Percentiles rank a stretch among this genome's conserved stretches.
Evolutionary conservation across 768 basidiomycete genomes (phyloP).

Genomic region (Asterophora lycoperdoides): DNA sequence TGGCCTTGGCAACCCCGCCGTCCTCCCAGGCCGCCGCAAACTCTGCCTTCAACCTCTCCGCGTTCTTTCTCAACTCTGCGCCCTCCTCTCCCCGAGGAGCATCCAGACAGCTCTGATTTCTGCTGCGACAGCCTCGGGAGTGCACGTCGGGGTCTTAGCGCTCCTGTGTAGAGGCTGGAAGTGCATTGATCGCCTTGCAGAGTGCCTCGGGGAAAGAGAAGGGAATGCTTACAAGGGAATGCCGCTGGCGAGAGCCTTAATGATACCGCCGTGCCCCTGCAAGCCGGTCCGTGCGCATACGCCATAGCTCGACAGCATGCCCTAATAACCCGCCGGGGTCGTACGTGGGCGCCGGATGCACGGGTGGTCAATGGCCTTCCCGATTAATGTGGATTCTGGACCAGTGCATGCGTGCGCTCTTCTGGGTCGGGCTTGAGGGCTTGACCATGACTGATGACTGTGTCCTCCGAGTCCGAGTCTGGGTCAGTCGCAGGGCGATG

Average conservation of each 20-base stretch:
- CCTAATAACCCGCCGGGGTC: background rate
- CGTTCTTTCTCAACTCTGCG: constrained; percentile 10
- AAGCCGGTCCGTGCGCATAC: constrained; percentile 17
- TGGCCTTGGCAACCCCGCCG: constrained; percentile 4
- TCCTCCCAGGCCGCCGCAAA: constrained; percentile 11
- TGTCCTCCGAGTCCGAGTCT: too few species aligned
- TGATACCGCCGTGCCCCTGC: constrained; percentile 21
- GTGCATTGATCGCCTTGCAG: background rate
- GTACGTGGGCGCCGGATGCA: background rate
- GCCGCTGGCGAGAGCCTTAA: constrained; percentile 18
- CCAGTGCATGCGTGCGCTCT: too few species aligned
- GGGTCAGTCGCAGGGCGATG: too few species aligned
- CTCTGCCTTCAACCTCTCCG: constrained; percentile 3
- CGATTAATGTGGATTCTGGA: too few species aligned
- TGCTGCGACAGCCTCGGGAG: constrained; percentile 11
- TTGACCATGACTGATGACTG: too few species aligned
- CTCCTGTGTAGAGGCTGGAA: constrained; percentile 10
- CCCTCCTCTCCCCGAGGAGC: constrained; percentile 10
- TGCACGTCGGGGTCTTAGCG: constrained; percentile 10
- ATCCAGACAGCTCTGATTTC: constrained; percentile 14
- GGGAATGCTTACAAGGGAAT: constrained; percentile 17
- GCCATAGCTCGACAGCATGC: background rate
- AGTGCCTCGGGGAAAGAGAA: background rate
- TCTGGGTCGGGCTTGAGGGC: too few species aligned
- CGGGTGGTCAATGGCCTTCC: too few species aligned